Percentiles rank a stretch among this genome's conserved stretches.
Evolutionary conservation across 495 filamentous ascomycete genomes (phyloP).

Genomic region (Penicillium fimorum): DNA sequence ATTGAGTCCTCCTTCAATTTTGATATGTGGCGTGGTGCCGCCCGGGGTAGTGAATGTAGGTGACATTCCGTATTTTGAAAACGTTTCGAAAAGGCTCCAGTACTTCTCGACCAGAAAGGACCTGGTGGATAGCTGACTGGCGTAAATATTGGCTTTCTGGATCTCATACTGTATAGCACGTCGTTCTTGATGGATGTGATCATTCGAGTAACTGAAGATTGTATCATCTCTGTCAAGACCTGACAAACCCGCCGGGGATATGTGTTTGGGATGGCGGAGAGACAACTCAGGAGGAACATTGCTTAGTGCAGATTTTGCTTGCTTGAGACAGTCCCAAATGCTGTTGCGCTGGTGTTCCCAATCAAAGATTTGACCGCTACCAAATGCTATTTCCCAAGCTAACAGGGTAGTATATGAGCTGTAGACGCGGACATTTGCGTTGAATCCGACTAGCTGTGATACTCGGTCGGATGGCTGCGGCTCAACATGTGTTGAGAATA

Average conservation of each 20-base stretch:
- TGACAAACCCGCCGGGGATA: slow-evolving; percentile 8
- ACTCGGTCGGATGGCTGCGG: slow-evolving; percentile 60
- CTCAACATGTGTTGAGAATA: slow-evolving; percentile 60
- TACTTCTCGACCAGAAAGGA: slow-evolving; percentile 83
- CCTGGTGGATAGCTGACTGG: slow-evolving; percentile 69
- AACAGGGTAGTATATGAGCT: slow-evolving; percentile 65
- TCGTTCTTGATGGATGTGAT: slow-evolving; percentile 30
- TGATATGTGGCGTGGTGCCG: slow-evolving; percentile 17
- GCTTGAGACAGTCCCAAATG: slow-evolving; percentile 58
- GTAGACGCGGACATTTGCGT: slow-evolving; percentile 69
- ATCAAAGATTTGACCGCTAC: slow-evolving; percentile 64
- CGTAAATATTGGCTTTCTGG: slow-evolving; percentile 80
- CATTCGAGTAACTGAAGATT: slow-evolving; percentile 25
- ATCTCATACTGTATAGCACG: slow-evolving; percentile 72
- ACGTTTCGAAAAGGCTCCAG: slow-evolving; percentile 61
- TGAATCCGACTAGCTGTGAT: slow-evolving; percentile 71
- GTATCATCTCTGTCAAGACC: slow-evolving; percentile 23
- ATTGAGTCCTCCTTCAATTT: slow-evolving; percentile 18
- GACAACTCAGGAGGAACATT: slow-evolving; percentile 60
- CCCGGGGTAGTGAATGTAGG: slow-evolving; percentile 20
- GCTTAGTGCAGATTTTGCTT: slow-evolving; percentile 59
- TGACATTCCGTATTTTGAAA: slow-evolving; percentile 33
- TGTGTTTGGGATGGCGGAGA: slow-evolving; percentile 37
- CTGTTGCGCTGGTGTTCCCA: slow-evolving; percentile 69
- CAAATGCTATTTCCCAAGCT: slow-evolving; percentile 71